phyloP scores from a whole-genome alignment of 2,329 filamentous ascomycete species.

The Microcera coccophila region DNA sequence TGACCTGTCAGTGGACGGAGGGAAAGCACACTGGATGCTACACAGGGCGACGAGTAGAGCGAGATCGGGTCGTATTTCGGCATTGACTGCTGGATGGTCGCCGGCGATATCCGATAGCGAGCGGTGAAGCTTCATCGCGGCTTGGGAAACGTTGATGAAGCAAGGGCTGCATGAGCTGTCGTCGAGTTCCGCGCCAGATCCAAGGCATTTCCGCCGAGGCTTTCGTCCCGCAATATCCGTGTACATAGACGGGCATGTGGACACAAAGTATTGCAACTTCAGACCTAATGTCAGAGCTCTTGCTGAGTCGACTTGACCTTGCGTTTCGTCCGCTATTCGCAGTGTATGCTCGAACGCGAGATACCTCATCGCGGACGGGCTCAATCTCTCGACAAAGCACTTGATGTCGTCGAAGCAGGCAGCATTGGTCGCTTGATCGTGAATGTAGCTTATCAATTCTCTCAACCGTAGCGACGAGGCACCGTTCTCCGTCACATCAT shows the following conservation, averaged over 20 bases:
- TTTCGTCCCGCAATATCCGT: conserved; percentile 14
- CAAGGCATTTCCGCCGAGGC: conserved; percentile 20
- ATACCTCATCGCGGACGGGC: conserved; percentile 36
- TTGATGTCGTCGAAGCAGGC: conserved; percentile 48
- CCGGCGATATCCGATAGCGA: conserved; percentile 10
- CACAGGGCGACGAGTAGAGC: conserved; percentile 35
- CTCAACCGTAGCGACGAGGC: conserved; percentile 31
- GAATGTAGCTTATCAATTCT: conserved; percentile 36
- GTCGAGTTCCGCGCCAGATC: conserved; percentile 21
- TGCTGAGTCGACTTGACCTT: conserved; percentile 21
- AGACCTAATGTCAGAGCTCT: conserved; percentile 34
- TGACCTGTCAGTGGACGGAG: conserved; percentile 18
- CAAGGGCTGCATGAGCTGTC: conserved; percentile 18
- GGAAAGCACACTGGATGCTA: conserved; percentile 30
- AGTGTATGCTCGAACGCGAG: conserved; percentile 38
- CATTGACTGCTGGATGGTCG: conserved; percentile 16
- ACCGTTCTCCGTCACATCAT: conserved; percentile 26
- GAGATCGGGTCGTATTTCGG: conserved; percentile 32
- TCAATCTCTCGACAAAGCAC: conserved; percentile 41
- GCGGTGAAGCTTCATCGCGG: conserved; percentile 19
- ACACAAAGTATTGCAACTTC: conserved; percentile 44
- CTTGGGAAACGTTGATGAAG: conserved; percentile 21
- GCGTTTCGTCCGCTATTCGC: conserved; percentile 27
- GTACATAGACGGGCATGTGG: conserved; percentile 35
- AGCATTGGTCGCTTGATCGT: conserved; percentile 33